A percentile compares a stretch with the other conserved stretches of the same genome.
These are phyloP conservation scores for Acephala macrosclerotiorum DNA, from an alignment of 2,329 filamentous ascomycete genomes.

Conservation along the genomic window DNA sequence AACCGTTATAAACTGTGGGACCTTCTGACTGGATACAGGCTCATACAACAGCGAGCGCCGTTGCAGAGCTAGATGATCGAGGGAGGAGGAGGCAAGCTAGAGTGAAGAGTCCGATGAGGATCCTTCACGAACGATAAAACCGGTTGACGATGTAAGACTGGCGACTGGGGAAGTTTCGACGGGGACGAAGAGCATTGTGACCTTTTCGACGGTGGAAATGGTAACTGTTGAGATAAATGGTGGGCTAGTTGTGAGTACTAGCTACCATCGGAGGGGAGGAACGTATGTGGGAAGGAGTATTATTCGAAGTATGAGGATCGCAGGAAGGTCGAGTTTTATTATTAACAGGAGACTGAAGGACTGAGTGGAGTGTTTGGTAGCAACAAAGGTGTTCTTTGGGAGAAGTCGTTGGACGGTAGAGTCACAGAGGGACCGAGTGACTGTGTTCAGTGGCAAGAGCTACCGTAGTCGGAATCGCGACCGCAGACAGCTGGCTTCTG, in stretches of 20 bases:
- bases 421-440: slow-evolving; percentile 28
- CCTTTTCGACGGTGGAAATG: slow-evolving; percentile 44
- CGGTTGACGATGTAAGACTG: slow-evolving; percentile 67
- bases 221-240: slow-evolving; percentile 42
- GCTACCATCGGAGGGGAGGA: slow-evolving; percentile 39
- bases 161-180: slow-evolving; percentile 63
- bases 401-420: slow-evolving; percentile 31
- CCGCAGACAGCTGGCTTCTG: slow-evolving; percentile 14
- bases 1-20: slow-evolving; percentile 50
- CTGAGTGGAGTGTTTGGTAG: slow-evolving; percentile 41
- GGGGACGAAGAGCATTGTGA: slow-evolving; percentile 66
- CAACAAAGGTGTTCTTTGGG: slow-evolving; percentile 36
- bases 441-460: slow-evolving; percentile 36
- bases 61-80: slow-evolving; percentile 54
- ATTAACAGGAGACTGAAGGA: slow-evolving; percentile 36
- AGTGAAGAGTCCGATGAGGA: slow-evolving; percentile 47
- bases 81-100: slow-evolving; percentile 49
- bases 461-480: slow-evolving; percentile 32
- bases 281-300: slow-evolving; percentile 15
- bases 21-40: slow-evolving; percentile 52
- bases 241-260: slow-evolving; percentile 39
- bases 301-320: slow-evolving; percentile 22
- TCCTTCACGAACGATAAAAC: slow-evolving; percentile 63
- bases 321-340: slow-evolving; percentile 30
- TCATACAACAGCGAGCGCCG: slow-evolving; percentile 44